phyloP scores from a whole-genome alignment of 768 basidiomycete genomes.

The Lactifluus pinguis region DNA sequence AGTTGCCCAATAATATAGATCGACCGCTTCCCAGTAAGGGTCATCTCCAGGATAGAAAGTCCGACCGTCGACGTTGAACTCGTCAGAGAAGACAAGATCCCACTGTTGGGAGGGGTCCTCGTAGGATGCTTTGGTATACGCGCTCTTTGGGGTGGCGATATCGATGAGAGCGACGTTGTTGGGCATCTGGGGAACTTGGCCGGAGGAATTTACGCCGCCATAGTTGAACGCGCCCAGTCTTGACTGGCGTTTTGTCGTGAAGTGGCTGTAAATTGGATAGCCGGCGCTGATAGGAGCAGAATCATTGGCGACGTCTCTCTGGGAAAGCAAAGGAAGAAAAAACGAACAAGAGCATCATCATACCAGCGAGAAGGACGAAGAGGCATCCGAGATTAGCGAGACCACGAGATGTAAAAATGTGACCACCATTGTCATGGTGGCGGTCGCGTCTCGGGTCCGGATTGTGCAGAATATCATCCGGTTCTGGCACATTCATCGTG shows the following conservation, averaged over 20 bases:
- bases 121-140: conserved; percentile 20
- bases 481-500: conserved; percentile 38
- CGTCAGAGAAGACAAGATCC: conserved; percentile 37
- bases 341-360: conserved; percentile 50
- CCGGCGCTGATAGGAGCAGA: conserved; percentile 21
- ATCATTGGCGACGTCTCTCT: background rate
- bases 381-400: conserved; percentile 62
- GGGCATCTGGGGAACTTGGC: conserved; percentile 41
- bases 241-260: conserved; percentile 31
- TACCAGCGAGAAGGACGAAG: conserved; percentile 39
- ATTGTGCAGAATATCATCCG: conserved; percentile 57
- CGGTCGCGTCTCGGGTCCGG: conserved; percentile 49
- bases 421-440: conserved; percentile 46
- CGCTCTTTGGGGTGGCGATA: conserved; percentile 33
- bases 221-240: conserved; percentile 56
- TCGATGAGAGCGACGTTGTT: conserved; percentile 24
- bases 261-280: conserved; percentile 42
- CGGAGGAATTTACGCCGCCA: conserved; percentile 65
- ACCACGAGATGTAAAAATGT: conserved; percentile 53
- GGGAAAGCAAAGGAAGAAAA: background rate
- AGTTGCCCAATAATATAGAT: conserved; percentile 38
- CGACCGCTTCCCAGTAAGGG: conserved; percentile 34
- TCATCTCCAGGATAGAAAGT: conserved; percentile 38
- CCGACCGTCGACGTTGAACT: conserved; percentile 36
- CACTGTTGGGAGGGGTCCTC: conserved; percentile 26